These are phyloP conservation scores for Notholithocarpus densiflorus DNA, from an alignment of 306 rosid species.

Conservation along the genomic window DNA sequence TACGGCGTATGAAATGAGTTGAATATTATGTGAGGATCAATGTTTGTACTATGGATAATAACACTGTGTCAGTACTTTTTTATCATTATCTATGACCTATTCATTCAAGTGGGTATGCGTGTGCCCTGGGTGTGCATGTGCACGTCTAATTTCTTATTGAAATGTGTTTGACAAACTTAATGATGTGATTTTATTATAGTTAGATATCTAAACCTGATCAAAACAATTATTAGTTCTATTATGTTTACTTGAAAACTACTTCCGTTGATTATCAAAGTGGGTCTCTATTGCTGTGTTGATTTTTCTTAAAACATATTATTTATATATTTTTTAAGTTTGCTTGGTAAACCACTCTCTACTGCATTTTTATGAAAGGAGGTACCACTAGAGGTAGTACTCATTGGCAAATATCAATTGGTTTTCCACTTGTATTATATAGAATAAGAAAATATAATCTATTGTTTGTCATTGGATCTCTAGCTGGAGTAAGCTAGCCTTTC, in stretches of 20 bases:
- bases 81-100: too few relatives aligned
- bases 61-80: neutral
- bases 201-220: neutral
- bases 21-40: neutral
- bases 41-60: neutral
- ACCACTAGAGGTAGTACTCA: neutral
- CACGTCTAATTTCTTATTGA: neutral
- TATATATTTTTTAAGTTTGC: neutral
- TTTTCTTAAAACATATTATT: neutral
- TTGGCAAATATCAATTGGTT: neutral
- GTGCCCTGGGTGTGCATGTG: neutral
- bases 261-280: too few relatives aligned
- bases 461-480: neutral
- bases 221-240: neutral
- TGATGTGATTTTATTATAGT: neutral
- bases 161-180: neutral
- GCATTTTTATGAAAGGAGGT: neutral
- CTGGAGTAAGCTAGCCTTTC: neutral
- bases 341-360: neutral
- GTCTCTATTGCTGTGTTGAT: too few relatives aligned
- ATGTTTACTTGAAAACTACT: neutral
- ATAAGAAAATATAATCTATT: neutral
- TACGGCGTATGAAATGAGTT: neutral
- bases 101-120: neutral
- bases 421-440: too few relatives aligned